These are phyloP conservation scores for Pseudohalonectria lignicola DNA, from an alignment of 2,329 filamentous ascomycete genomes.

Conservation along the genomic window DNA sequence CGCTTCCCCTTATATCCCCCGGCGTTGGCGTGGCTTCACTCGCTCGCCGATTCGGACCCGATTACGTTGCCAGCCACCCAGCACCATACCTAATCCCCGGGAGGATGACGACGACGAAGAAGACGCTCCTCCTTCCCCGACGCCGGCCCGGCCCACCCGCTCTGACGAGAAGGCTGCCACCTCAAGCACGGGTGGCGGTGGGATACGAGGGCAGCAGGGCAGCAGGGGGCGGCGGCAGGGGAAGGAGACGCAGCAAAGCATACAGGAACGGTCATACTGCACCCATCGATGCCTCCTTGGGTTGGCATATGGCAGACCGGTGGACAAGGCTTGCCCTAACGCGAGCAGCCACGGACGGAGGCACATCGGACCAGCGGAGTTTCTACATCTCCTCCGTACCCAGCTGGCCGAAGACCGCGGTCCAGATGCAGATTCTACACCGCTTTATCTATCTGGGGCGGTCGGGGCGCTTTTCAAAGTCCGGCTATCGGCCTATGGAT, in stretches of 20 bases:
- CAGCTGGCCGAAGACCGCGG: constrained; percentile 20
- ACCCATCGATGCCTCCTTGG: constrained; percentile 18
- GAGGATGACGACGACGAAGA: too few species aligned
- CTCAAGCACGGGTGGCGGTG: too few species aligned
- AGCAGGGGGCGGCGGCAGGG: too few species aligned
- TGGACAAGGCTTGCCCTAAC: constrained; percentile 6
- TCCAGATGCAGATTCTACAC: constrained; percentile 15
- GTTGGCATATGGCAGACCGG: constrained; percentile 37
- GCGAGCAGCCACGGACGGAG: constrained; percentile 10
- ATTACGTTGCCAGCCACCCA: too few species aligned
- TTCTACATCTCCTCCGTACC: constrained; percentile 13
- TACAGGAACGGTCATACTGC: constrained; percentile 9
- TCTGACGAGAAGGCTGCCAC: too few species aligned
- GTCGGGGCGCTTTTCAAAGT: constrained; percentile 25
- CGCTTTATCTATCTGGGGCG: constrained; percentile 17
- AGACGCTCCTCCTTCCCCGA: too few species aligned
- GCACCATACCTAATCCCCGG: too few species aligned
- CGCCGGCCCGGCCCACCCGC: too few species aligned
- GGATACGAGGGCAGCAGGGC: too few species aligned
- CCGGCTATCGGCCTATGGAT: constrained; percentile 19
- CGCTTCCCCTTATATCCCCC: not conserved
- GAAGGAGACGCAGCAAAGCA: too few species aligned
- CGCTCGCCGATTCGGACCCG: too few species aligned
- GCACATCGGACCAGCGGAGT: constrained; percentile 15
- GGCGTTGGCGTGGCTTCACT: not conserved